Percentiles rank a stretch among this genome's conserved stretches.
Evolutionary conservation across 352 stramenopile genomes (phyloP).

Genomic region (Globisporangium perplexum): DNA sequence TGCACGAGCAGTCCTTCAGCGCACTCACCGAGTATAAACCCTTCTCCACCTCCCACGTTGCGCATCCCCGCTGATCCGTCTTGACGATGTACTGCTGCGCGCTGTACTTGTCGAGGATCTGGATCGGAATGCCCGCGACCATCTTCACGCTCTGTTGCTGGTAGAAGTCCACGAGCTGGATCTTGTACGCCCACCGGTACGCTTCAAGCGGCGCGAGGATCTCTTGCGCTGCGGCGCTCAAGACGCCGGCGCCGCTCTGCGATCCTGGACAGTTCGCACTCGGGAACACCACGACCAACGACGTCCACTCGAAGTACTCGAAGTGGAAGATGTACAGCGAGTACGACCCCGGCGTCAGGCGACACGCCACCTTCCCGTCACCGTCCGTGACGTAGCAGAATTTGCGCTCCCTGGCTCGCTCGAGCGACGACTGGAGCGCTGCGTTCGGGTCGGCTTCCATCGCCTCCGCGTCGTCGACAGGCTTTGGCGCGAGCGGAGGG

Average conservation of each 20-base stretch:
- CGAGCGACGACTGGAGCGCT: slow-evolving; percentile 4
- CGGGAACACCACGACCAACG: slow-evolving; percentile 46
- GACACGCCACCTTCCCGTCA: slow-evolving; percentile 29
- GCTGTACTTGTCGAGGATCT: slow-evolving; percentile 54
- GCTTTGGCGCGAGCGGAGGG: not conserved
- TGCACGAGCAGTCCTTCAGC: slow-evolving; percentile 41
- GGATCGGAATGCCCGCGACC: slow-evolving; percentile 38
- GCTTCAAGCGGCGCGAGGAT: slow-evolving; percentile 51
- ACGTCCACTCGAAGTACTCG: slow-evolving; percentile 75
- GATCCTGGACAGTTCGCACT: slow-evolving; percentile 34
- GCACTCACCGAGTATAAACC: slow-evolving; percentile 55
- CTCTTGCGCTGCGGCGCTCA: slow-evolving; percentile 29
- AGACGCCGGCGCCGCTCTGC: slow-evolving; percentile 21
- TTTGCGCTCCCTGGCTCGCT: slow-evolving; percentile 6
- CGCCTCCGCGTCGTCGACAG: not conserved
- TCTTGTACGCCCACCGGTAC: slow-evolving; percentile 52
- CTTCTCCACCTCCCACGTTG: slow-evolving; percentile 50
- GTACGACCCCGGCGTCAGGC: slow-evolving; percentile 50
- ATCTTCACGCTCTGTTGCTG: slow-evolving; percentile 32
- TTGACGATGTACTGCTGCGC: slow-evolving; percentile 33
- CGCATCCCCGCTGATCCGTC: slow-evolving; percentile 34
- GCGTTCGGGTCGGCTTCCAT: not conserved
- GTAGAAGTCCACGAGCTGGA: slow-evolving; percentile 72
- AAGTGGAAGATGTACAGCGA: slow-evolving; percentile 64
- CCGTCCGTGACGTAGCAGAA: slow-evolving; percentile 32